Evolutionary conservation across 306 rosid genomes (phyloP), one percentile per base, ranked within the genome.

Genomic region (Malus asiatica): DNA sequence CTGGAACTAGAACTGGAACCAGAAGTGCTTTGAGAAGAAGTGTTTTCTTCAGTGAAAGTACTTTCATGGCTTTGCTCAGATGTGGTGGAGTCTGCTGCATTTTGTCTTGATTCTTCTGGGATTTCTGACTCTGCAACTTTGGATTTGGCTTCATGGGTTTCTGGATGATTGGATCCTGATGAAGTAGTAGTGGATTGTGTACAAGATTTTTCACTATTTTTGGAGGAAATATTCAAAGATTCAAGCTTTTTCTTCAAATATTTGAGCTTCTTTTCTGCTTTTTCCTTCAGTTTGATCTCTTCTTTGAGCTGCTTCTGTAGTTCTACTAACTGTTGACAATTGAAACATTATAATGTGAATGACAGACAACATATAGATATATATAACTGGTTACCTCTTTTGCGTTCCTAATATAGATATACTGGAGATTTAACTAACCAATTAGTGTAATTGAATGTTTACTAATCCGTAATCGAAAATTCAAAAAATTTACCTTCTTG

Each of bases 201-300:
- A 29, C 83, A 82, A 77, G 89, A 88, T 32, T 74, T 81, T 85
- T 73, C 88, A 80, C 74, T 69, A 25, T 80, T 88, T 73, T 85
- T 89, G 1, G 90, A 83, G 12, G 84, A 85, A 66, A 68, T 71
- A 68, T 78, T 80, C 55, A 85, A 81, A 79, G 90, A 85, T 62
- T 81, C 82, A 80, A 92, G 85, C 89, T 85, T 92, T 40, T 80
- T 86, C 84, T 51, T 92, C 33, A 94, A 82, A 69, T 77, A 73
- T 42, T 60, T 78, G 62, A 92, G 95, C 90, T 84, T 94, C 81
- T 77, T 92, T 79, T 90, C 89, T 18, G 95, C 91, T 85, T 68
- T 90, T 72, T 90, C 83, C 86, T 85, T 92, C 68, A 86, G 57
- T 48, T 79, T 83, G 23, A 76, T 85, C 92, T 90, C 96, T 76